phyloP scores from a whole-genome alignment of 164 flowering plant genomes.

The Aristolochia californica region DNA sequence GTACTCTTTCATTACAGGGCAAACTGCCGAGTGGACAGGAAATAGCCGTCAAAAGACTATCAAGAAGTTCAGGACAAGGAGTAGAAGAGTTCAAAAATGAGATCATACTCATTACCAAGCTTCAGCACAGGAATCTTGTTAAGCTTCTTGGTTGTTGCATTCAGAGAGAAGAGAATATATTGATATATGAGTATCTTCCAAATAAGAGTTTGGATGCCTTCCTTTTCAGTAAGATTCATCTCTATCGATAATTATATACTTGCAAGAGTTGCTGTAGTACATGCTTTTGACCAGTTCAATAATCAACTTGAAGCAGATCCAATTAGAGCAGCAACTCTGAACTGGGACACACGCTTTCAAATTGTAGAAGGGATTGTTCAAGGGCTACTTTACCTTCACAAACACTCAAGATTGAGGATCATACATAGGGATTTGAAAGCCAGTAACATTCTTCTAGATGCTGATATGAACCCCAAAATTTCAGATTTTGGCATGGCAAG shows the following conservation, averaged over 20 bases:
- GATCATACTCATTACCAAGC: slow-evolving; percentile 26
- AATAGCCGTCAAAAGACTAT: not conserved
- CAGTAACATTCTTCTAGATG: slow-evolving; percentile 42
- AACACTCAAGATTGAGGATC: slow-evolving; percentile 36
- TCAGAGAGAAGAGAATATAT: slow-evolving; percentile 25
- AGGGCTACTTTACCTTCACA: slow-evolving; percentile 53
- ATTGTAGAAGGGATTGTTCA: slow-evolving; percentile 34
- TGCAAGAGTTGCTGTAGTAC: not conserved
- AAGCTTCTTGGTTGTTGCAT: slow-evolving; percentile 28
- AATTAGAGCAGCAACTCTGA: slow-evolving; percentile 3
- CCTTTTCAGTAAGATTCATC: slow-evolving; percentile 18
- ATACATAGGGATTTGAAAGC: slow-evolving; percentile 57
- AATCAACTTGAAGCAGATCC: slow-evolving; percentile 1
- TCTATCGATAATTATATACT: not conserved
- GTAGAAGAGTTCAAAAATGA: slow-evolving; percentile 22
- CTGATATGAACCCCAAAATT: slow-evolving; percentile 33
- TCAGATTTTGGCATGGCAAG: slow-evolving; percentile 46
- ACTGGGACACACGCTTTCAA: slow-evolving; percentile 19
- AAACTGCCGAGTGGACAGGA: not conserved
- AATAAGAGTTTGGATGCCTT: slow-evolving; percentile 24
- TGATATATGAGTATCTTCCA: slow-evolving; percentile 29
- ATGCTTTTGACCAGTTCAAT: not conserved
- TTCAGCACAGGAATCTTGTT: slow-evolving; percentile 36
- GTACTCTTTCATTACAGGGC: not conserved
- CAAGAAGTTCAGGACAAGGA: not conserved